phyloP scores from a whole-genome alignment of 805 yeast genomes.

The Monosporozyma unispora region DNA sequence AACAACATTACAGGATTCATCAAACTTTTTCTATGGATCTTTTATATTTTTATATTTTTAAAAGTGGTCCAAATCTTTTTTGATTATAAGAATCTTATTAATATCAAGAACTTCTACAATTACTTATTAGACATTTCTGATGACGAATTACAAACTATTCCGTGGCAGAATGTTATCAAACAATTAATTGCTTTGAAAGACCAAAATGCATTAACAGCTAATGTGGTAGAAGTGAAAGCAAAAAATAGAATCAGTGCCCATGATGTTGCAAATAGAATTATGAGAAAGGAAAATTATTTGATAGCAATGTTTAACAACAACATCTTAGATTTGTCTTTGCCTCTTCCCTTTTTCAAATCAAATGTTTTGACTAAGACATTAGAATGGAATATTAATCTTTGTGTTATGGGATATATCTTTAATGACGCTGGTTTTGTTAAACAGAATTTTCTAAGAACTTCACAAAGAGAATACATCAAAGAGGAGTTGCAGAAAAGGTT shows the following conservation, averaged over 20 bases:
- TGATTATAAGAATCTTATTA: conserved; percentile 59
- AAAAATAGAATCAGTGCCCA: conserved; percentile 80
- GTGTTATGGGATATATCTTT: conserved; percentile 80
- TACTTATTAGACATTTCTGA: conserved; percentile 64
- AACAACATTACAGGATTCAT: conserved; percentile 40
- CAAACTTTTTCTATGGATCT: conserved; percentile 55
- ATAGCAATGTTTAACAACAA: conserved; percentile 81
- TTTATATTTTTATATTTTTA: conserved; percentile 44
- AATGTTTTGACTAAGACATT: conserved; percentile 67
- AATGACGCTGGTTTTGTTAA: conserved; percentile 76
- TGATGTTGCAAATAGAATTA: conserved; percentile 87
- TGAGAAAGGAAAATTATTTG: conserved; percentile 91
- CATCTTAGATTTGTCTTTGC: conserved; percentile 56
- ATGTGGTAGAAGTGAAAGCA: conserved; percentile 50
- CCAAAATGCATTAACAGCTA: conserved; percentile 56
- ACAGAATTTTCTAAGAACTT: conserved; percentile 58
- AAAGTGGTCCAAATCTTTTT: conserved; percentile 47
- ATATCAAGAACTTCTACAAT: conserved; percentile 67
- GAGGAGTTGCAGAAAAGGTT: conserved; percentile 71
- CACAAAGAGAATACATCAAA: conserved; percentile 55
- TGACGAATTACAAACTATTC: conserved; percentile 81
- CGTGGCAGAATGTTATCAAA: conserved; percentile 83
- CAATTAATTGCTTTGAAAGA: conserved; percentile 66
- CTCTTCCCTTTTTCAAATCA: conserved; percentile 38
- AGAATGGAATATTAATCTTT: conserved; percentile 89